A percentile compares a stretch with the other conserved stretches of the same genome.
Conservation (phyloP, 1,284 basidiomycete genomes). For the Cutaneotrichosporon cavernicola region DNA sequence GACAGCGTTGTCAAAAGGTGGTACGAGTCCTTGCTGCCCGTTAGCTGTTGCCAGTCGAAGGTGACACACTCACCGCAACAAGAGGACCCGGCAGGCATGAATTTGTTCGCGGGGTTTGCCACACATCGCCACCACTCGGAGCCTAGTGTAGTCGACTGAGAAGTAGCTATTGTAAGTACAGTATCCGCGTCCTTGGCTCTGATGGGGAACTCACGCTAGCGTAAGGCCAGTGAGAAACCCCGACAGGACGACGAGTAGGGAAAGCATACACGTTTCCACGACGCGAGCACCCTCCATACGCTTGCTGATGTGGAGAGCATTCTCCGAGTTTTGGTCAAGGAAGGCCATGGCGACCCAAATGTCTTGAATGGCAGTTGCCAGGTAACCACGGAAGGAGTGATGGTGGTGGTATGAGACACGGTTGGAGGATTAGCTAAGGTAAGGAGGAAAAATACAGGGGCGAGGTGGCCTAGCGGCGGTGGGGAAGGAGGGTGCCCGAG, state of each 20-base stretch:
- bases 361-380: neutral
- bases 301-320: neutral
- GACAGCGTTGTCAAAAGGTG: slow-evolving; percentile 77
- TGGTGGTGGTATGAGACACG: no score
- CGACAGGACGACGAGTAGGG: slow-evolving; percentile 59
- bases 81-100: slow-evolving; percentile 81
- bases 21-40: slow-evolving; percentile 66
- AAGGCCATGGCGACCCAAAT: neutral
- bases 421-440: no score
- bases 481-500: no score
- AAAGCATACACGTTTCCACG: slow-evolving; percentile 57
- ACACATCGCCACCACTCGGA: slow-evolving; percentile 79
- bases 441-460: no score
- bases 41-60: neutral
- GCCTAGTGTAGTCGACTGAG: slow-evolving; percentile 88
- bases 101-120: slow-evolving; percentile 76
- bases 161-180: slow-evolving; percentile 65
- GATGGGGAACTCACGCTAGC: slow-evolving; percentile 33
- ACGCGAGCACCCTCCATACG: slow-evolving; percentile 23
- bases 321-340: neutral
- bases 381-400: neutral
- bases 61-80: slow-evolving; percentile 60
- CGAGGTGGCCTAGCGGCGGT: no score
- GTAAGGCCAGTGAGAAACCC: slow-evolving; percentile 62
- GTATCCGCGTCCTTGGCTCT: no score